Evolutionary conservation across 2,329 filamentous ascomycete species (phyloP).

Genomic region (Clonostachys byssicola): DNA sequence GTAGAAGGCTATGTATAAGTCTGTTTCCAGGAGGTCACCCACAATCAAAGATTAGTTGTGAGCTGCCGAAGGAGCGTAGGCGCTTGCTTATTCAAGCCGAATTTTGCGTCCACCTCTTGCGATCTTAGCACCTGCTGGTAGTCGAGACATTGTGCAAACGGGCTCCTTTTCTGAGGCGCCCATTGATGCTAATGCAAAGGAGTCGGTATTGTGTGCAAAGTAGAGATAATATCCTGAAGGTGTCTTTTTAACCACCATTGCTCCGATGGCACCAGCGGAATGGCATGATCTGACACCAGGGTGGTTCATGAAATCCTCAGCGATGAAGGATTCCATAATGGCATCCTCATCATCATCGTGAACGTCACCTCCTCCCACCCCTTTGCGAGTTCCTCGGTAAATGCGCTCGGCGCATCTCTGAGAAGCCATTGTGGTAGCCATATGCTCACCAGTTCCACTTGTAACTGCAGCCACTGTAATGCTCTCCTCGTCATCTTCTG

Average conservation of each 20-base stretch:
- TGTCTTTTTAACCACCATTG: conserved; percentile 86
- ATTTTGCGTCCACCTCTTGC: conserved; percentile 51
- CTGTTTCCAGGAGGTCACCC: too few relatives aligned
- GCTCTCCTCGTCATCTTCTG: conserved; percentile 64
- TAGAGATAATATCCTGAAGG: conserved; percentile 74
- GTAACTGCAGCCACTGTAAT: conserved; percentile 79
- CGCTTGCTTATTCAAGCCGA: conserved; percentile 16
- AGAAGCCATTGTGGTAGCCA: conserved; percentile 92
- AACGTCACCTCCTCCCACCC: conserved; percentile 55
- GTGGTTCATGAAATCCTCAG: conserved; percentile 89
- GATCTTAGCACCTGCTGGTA: conserved; percentile 45
- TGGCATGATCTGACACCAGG: conserved; percentile 77
- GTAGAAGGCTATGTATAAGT: too few relatives aligned
- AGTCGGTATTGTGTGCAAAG: conserved; percentile 95
- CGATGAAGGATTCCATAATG: conserved; percentile 71
- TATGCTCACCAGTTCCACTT: conserved; percentile 95
- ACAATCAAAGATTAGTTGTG: conserved; percentile 17
- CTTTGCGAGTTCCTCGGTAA: conserved; percentile 64
- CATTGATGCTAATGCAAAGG: conserved; percentile 85
- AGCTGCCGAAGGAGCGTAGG: background rate
- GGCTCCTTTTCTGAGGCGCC: conserved; percentile 71
- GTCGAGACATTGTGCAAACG: conserved; percentile 84
- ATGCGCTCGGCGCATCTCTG: conserved; percentile 81
- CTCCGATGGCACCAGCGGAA: conserved; percentile 83
- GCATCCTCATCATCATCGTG: conserved; percentile 73